These are phyloP conservation scores for Lophium mytilinum DNA, from an alignment of 495 filamentous ascomycete genomes.

Conservation along the genomic window DNA sequence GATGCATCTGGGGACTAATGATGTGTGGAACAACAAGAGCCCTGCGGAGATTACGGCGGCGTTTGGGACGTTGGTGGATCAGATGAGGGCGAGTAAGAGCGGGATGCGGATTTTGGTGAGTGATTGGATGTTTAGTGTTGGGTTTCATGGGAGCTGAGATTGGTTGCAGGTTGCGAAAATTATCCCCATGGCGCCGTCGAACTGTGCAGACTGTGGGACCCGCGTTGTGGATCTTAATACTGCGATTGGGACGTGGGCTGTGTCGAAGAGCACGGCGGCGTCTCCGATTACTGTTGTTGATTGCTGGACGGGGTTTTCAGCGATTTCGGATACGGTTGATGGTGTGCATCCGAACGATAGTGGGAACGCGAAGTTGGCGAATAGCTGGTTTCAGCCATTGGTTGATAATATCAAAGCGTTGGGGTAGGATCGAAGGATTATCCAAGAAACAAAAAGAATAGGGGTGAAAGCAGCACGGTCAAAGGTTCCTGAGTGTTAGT, in stretches of 20 bases:
- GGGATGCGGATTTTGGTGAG: constrained; percentile 46
- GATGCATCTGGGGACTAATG: constrained; percentile 47
- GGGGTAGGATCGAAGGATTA: too few species aligned
- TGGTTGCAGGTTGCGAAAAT: constrained; percentile 43
- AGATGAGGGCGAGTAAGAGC: constrained; percentile 41
- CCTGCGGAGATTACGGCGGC: constrained; percentile 39
- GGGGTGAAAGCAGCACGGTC: too few species aligned
- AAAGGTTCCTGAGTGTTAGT: too few species aligned
- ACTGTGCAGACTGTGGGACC: too few species aligned
- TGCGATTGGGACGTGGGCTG: constrained; percentile 42
- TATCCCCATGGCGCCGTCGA: constrained; percentile 40
- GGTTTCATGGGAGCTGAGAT: background rate
- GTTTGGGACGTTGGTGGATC: constrained; percentile 38
- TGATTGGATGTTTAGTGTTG: background rate
- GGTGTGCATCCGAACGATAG: too few species aligned
- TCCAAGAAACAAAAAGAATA: too few species aligned
- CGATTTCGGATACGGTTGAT: too few species aligned
- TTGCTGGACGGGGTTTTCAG: constrained; percentile 39
- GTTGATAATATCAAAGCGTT: too few species aligned
- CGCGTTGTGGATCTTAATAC: constrained; percentile 41
- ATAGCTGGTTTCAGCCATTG: too few species aligned
- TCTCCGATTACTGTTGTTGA: constrained; percentile 48
- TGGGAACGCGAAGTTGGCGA: too few species aligned
- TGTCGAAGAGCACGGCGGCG: constrained; percentile 37
- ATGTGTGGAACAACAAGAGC: constrained; percentile 40